A percentile compares a stretch with the other conserved stretches of the same genome.
phyloP scores from a whole-genome alignment of 257 asterid species.

The Scutellaria barbata region DNA sequence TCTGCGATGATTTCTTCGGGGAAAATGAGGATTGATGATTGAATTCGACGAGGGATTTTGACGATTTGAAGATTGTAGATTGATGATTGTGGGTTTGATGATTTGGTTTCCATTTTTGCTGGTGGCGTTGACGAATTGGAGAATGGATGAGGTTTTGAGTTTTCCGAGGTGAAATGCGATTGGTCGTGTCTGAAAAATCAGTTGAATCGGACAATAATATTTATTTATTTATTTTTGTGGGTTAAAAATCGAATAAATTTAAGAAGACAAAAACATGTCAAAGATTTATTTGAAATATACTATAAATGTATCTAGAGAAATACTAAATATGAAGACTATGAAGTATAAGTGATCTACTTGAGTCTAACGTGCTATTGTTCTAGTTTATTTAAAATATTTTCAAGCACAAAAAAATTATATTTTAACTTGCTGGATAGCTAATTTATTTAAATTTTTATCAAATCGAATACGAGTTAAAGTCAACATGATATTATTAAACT shows the following conservation, averaged over 20 bases:
- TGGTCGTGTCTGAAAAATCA: constrained; percentile 2
- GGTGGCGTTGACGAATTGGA: constrained; percentile 29
- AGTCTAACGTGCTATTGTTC: too few species aligned
- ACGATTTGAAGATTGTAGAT: neutral
- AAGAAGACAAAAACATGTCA: too few species aligned
- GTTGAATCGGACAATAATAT: constrained; percentile 8
- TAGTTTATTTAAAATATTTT: too few species aligned
- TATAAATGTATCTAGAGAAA: too few species aligned
- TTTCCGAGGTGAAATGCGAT: constrained; percentile 10
- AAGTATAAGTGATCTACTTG: too few species aligned
- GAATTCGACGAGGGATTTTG: constrained; percentile 24
- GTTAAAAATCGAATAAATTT: neutral
- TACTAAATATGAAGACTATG: too few species aligned
- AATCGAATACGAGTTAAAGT: too few species aligned
- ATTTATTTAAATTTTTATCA: too few species aligned
- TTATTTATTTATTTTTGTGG: neutral
- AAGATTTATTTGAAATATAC: too few species aligned
- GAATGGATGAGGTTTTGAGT: constrained; percentile 8
- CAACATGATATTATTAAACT: too few species aligned
- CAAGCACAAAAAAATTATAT: too few species aligned
- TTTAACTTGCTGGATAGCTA: too few species aligned
- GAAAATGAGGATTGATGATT: constrained; percentile 24
- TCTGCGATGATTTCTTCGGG: constrained; percentile 45
- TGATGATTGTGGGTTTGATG: constrained; percentile 15
- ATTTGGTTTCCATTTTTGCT: constrained; percentile 25